Conservation (phyloP, 345 rosid species). For the Dimocarpus longan region DNA sequence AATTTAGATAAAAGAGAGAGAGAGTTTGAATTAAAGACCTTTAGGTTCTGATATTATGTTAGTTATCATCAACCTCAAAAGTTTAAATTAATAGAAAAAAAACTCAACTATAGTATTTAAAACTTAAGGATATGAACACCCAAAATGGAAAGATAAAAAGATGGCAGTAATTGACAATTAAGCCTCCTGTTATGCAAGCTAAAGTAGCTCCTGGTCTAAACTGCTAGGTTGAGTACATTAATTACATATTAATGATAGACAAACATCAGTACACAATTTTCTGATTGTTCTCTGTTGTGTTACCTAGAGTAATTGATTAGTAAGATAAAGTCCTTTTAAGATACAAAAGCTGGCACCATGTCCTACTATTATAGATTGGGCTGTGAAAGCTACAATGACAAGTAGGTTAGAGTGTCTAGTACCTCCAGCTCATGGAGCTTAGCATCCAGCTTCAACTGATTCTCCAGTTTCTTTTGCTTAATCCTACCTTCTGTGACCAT, state of each 20-base stretch:
- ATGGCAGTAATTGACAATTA: neutral
- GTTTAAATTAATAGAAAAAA: too few relatives aligned
- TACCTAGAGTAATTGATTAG: neutral
- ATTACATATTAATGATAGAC: neutral
- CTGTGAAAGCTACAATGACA: neutral
- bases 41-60: too few relatives aligned
- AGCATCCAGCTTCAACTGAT: slow-evolving; percentile 73
- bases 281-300: too few relatives aligned
- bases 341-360: too few relatives aligned
- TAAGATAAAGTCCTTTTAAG: neutral
- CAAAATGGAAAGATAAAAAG: neutral
- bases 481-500: slow-evolving; percentile 80
- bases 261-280: too few relatives aligned
- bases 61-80: too few relatives aligned
- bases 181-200: neutral
- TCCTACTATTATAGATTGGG: neutral
- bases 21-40: too few relatives aligned
- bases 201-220: neutral
- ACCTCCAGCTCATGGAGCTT: slow-evolving; percentile 74
- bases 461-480: slow-evolving; percentile 64
- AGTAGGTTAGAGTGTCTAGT: slow-evolving; percentile 10
- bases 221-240: too few relatives aligned
- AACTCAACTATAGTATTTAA: too few relatives aligned
- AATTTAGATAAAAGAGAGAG: too few relatives aligned
- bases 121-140: too few relatives aligned